Conservation (phyloP, 2,329 filamentous ascomycete genomes). For the Diaporthe citriasiana region DNA sequence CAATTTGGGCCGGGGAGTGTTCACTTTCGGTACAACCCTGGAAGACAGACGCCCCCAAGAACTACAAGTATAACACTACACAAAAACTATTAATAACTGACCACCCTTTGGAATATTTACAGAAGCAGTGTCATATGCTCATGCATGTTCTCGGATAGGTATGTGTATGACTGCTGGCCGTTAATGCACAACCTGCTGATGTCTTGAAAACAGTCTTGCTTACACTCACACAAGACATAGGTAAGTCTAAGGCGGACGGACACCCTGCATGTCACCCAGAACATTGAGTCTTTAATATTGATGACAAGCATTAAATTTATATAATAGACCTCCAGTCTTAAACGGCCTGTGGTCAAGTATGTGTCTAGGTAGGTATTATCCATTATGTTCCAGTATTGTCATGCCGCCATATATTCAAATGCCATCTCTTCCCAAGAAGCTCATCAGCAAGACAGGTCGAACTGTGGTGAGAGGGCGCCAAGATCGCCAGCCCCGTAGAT, state of each 20-base stretch:
- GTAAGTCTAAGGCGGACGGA: background rate
- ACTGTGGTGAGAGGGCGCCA: conserved; percentile 12
- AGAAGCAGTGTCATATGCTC: background rate
- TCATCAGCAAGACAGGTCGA: conserved; percentile 22
- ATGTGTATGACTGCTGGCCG: no score
- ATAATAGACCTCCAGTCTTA: background rate
- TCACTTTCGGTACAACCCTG: background rate
- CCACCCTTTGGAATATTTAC: no score
- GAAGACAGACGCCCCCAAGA: no score
- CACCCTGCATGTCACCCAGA: background rate
- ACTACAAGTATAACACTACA: background rate
- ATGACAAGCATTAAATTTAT: background rate
- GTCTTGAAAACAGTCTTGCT: background rate
- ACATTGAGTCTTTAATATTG: background rate
- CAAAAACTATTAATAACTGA: no score
- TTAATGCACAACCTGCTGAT: background rate
- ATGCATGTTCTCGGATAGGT: no score
- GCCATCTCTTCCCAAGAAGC: background rate
- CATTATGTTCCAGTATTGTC: conserved; percentile 9
- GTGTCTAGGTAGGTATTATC: conserved; percentile 14
- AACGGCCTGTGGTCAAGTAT: background rate
- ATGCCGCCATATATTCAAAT: background rate
- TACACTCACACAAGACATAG: background rate
- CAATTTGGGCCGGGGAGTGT: background rate
- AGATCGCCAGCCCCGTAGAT: conserved; percentile 25